phyloP scores from a whole-genome alignment of 345 rosid species.

The Eucalyptus tenuipes region DNA sequence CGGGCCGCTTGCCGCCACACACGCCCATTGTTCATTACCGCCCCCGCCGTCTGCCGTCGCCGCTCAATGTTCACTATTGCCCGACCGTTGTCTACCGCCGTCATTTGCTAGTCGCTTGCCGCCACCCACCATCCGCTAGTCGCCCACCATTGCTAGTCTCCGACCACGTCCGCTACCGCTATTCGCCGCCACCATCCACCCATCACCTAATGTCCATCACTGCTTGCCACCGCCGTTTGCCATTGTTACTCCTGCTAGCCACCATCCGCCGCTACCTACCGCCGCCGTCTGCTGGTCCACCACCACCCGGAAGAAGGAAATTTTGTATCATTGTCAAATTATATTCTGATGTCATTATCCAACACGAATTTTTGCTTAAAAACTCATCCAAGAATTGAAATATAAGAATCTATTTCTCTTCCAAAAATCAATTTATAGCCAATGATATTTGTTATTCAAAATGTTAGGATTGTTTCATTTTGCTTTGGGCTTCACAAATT shows the following conservation, averaged over 20 bases:
- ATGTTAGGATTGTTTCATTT: too few species aligned
- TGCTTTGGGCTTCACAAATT: too few species aligned
- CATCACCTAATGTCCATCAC: accelerated
- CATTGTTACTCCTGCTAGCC: accelerated
- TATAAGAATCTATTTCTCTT: accelerated
- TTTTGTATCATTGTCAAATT: too few species aligned
- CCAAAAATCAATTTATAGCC: too few species aligned
- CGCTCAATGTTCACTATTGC: too few species aligned
- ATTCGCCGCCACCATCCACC: accelerated
- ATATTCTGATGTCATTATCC: too few species aligned
- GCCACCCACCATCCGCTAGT: accelerated
- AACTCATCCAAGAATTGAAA: too few species aligned
- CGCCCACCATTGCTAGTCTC: accelerated
- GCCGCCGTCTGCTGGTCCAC: accelerated
- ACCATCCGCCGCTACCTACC: accelerated
- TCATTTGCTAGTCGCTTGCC: accelerated
- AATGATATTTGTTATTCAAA: too few species aligned
- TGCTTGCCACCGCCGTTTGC: accelerated
- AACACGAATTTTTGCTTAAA: too few species aligned
- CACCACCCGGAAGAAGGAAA: too few species aligned
- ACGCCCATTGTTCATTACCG: accelerated
- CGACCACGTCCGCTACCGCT: accelerated
- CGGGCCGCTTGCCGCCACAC: accelerated
- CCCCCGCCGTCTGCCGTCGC: too few species aligned
- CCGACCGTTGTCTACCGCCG: accelerated